A percentile compares a stretch with the other conserved stretches of the same genome.
These are phyloP conservation scores for Rickenella mellea DNA, from an alignment of 768 basidiomycete species.

Conservation along the genomic window DNA sequence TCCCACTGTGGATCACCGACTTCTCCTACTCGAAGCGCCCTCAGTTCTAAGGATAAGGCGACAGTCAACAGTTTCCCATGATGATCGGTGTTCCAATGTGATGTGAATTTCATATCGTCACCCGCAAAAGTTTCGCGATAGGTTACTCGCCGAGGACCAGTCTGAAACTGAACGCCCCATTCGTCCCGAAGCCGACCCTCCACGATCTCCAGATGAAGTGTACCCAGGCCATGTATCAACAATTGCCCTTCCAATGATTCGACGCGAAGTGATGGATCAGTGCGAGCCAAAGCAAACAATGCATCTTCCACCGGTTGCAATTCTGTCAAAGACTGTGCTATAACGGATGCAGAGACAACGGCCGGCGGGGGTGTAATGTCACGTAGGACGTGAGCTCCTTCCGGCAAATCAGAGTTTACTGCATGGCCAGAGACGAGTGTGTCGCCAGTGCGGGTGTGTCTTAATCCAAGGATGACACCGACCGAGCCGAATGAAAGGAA, in stretches of 20 bases:
- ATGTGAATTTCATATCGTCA: conserved; percentile 19
- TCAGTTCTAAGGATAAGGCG: conserved; percentile 43
- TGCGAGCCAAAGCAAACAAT: conserved; percentile 61
- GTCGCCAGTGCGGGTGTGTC: conserved; percentile 80
- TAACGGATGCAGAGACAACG: conserved; percentile 76
- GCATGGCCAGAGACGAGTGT: conserved; percentile 49
- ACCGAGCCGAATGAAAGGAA: conserved; percentile 74
- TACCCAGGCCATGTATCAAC: conserved; percentile 75
- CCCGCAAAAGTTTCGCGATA: conserved; percentile 54
- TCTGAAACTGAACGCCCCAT: conserved; percentile 69
- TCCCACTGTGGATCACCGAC: conserved; percentile 63
- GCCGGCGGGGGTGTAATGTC: conserved; percentile 73
- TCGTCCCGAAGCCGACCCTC: conserved; percentile 74
- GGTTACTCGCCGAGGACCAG: conserved; percentile 69
- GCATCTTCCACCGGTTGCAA: conserved; percentile 71
- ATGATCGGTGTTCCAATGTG: conserved; percentile 55
- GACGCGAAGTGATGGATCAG: conserved; percentile 80
- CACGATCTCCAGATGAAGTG: conserved; percentile 83
- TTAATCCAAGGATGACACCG: conserved; percentile 76
- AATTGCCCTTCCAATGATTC: conserved; percentile 78
- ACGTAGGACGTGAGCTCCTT: conserved; percentile 31
- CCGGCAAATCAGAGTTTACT: neutral
- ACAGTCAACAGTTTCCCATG: conserved; percentile 46
- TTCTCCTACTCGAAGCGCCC: conserved; percentile 45
- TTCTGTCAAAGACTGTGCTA: conserved; percentile 74